Percentiles rank a stretch among this genome's conserved stretches.
These are phyloP conservation scores for Zalaria obscura DNA, from an alignment of 2,329 filamentous ascomycete species.

Conservation along the genomic window DNA sequence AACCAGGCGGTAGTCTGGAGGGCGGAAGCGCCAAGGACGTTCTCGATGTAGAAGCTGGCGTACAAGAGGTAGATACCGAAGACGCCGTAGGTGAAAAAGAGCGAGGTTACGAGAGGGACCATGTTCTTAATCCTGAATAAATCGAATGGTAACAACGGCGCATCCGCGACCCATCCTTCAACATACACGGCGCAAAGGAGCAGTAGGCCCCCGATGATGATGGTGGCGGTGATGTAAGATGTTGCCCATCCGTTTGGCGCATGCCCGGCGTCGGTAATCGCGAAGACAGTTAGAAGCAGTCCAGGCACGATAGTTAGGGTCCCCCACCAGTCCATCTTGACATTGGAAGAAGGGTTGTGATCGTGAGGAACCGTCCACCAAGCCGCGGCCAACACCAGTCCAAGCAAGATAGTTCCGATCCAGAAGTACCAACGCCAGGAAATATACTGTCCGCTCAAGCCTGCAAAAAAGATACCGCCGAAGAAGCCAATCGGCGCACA, in stretches of 20 bases:
- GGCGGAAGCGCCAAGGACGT: constrained; percentile 4
- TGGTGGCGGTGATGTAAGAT: constrained; percentile 14
- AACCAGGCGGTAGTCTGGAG: constrained; percentile 18
- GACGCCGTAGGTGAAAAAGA: constrained; percentile 19
- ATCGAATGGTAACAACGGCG: constrained; percentile 18
- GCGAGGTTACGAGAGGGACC: constrained; percentile 16
- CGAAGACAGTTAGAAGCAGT: constrained; percentile 18
- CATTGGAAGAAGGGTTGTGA: constrained; percentile 12
- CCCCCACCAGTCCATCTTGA: constrained; percentile 22
- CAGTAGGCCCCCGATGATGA: constrained; percentile 12
- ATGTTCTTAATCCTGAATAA: constrained; percentile 18
- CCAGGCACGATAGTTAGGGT: constrained; percentile 17
- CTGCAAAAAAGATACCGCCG: constrained; percentile 17
- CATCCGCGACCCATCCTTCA: constrained; percentile 18
- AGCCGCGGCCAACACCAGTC: constrained; percentile 13
- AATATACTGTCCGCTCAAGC: constrained; percentile 11
- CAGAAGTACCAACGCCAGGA: constrained; percentile 19
- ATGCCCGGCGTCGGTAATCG: constrained; percentile 17
- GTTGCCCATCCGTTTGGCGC: constrained; percentile 11
- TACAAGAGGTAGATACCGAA: constrained; percentile 9
- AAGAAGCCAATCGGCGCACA: constrained; percentile 21
- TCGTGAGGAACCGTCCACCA: constrained; percentile 18
- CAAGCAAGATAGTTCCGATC: constrained; percentile 14
- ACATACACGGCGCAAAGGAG: constrained; percentile 15
- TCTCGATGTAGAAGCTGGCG: constrained; percentile 8